Evolutionary conservation across 192 early-diverging fungal genomes (phyloP).

Genomic region (Chytriomyces confervae): DNA sequence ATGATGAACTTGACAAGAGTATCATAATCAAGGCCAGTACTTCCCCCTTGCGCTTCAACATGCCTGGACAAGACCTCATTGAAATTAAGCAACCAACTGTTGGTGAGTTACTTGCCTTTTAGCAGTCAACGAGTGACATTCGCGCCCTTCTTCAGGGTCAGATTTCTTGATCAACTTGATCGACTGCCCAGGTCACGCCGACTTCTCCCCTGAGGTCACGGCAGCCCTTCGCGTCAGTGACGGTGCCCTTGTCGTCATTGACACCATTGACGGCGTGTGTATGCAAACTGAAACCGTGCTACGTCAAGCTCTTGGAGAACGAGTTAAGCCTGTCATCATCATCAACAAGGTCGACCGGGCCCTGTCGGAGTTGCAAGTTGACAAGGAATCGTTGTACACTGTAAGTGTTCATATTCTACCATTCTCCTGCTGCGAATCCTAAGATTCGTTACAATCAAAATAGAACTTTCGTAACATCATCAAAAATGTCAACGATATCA

Average conservation of each 20-base stretch:
- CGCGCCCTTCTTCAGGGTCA: constrained; percentile 53
- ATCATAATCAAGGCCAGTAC: constrained; percentile 99
- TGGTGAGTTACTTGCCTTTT: constrained; percentile 46
- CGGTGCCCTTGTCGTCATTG: constrained; percentile 98
- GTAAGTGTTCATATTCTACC: constrained; percentile 31
- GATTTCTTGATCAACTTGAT: constrained; percentile 99
- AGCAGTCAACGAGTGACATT: neutral
- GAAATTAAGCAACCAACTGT: constrained; percentile 89
- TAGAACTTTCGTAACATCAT: constrained; percentile 93
- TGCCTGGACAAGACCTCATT: constrained; percentile 77
- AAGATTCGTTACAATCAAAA: neutral
- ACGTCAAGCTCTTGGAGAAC: constrained; percentile 95
- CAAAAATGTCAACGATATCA: constrained; percentile 97
- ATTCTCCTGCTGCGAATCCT: neutral
- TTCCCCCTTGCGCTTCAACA: constrained; percentile 97
- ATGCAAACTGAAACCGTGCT: constrained; percentile 99
- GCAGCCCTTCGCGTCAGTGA: constrained; percentile 99
- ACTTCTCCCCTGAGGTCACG: constrained; percentile 99
- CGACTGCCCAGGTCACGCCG: constrained; percentile 99
- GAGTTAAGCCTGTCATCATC: constrained; percentile 96
- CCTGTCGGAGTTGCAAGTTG: constrained; percentile 92
- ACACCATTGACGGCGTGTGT: constrained; percentile 97
- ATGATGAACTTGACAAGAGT: constrained; percentile 97
- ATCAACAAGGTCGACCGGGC: constrained; percentile 99
- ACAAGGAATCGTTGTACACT: constrained; percentile 93